Base-by-base conservation (phyloP, 345 rosid genomes). In the Citrus glauca region DNA sequence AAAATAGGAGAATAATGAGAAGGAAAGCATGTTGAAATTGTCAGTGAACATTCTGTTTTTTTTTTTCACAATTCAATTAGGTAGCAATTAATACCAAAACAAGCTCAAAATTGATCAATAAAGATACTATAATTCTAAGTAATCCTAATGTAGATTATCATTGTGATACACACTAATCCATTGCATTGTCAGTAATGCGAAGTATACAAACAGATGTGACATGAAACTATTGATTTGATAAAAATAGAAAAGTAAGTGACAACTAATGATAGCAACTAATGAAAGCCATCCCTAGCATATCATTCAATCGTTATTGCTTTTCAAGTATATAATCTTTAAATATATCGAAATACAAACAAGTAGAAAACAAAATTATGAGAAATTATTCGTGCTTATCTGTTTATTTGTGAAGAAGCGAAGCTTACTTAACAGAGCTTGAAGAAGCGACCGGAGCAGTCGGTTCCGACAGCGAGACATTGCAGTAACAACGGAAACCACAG, bases 401-500 rank as follows among this genome's bases (percentile, higher is more conserved):
- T 24, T 53, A 53, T 53, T 53, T 53, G 2, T 1, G 5, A 17
- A 53, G 32, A 25, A 68, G 38, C 11, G 69, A 10, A 64, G 42
- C 70, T 68, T 78, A 88, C 91, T 76, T 88, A n/a, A 79, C 81
- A 25, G 86, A 64, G 63, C 74, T 85, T 6, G 88, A 60, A 83
- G 90, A 76, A 73, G 80, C 37, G 77, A 80, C 82, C 2, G 84
- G 68, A 86, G 74, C 68, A 55, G 78, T 60, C 33, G 88, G 84
- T 75, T 86, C 79, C 45, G 85, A 76, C 30, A 56, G 75, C 56
- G 92, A 85, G 82, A 79, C 82, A 48, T 79, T 81, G 83, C 90
- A 87, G 76, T 78, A 81, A 83, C 89, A 85, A 28, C 86, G 92
- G 68, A 73, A 86, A 42, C 75, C 71, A 16, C 75, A n/a, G 69